Percentiles rank a stretch among this genome's conserved stretches.
These are phyloP conservation scores for Penicillium odoratum DNA, from an alignment of 495 filamentous ascomycete genomes.

Conservation along the genomic window DNA sequence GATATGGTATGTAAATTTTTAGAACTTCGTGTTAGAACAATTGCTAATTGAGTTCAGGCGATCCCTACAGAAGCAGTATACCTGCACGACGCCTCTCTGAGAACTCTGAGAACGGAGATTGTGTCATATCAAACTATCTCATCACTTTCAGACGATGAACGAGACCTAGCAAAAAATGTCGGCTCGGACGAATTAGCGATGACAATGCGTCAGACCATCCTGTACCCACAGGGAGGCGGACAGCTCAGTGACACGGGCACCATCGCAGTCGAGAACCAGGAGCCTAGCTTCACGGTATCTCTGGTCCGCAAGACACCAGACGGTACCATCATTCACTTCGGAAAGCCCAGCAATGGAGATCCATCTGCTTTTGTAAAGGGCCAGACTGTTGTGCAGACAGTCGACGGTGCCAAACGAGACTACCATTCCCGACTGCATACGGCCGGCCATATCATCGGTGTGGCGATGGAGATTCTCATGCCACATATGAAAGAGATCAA, in stretches of 20 bases:
- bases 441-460: constrained; percentile 62
- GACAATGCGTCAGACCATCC: constrained; percentile 57
- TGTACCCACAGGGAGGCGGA: constrained; percentile 66
- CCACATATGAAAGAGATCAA: constrained; percentile 58
- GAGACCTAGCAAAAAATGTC: constrained; percentile 26
- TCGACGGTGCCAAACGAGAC: constrained; percentile 54
- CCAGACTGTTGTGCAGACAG: constrained; percentile 47
- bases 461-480: constrained; percentile 56
- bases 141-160: constrained; percentile 47
- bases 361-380: constrained; percentile 31
- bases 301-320: constrained; percentile 48
- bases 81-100: constrained; percentile 54
- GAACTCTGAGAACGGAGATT: constrained; percentile 46
- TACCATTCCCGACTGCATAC: constrained; percentile 64
- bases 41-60: neutral
- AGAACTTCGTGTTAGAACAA: neutral
- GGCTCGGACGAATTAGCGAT: constrained; percentile 32
- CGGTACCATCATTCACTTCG: constrained; percentile 59
- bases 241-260: constrained; percentile 61
- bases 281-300: constrained; percentile 46
- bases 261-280: constrained; percentile 36
- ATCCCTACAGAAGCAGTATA: constrained; percentile 43
- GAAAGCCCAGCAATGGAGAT: constrained; percentile 39
- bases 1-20: neutral
- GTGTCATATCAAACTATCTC: constrained; percentile 47